Conservation (phyloP, 2,329 filamentous ascomycete species). For the Hortaea werneckii region DNA sequence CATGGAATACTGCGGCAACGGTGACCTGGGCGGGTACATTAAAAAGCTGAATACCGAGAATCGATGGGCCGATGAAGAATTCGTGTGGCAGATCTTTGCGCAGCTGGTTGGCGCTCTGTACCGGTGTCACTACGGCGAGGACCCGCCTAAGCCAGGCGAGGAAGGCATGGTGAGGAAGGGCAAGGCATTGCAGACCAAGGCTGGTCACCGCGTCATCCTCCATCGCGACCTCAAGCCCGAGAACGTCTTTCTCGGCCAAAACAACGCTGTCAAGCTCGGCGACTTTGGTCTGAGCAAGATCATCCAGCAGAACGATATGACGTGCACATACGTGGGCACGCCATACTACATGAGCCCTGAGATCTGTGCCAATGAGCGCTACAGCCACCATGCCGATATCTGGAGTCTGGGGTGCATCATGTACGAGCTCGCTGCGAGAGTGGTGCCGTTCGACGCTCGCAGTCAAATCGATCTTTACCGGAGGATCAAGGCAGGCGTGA, state of each 20-base stretch:
- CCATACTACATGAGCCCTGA: conserved; percentile 99
- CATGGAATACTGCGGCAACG: conserved; percentile 99
- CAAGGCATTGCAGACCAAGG: conserved; percentile 21
- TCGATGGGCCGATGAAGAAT: conserved; percentile 82
- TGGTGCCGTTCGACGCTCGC: conserved; percentile 93
- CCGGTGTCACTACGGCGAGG: conserved; percentile 87
- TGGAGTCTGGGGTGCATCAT: conserved; percentile 98
- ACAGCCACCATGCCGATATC: conserved; percentile 92
- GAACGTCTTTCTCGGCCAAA: conserved; percentile 45
- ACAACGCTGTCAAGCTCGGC: conserved; percentile 94
- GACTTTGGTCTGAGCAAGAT: conserved; percentile 97
- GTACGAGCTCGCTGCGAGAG: conserved; percentile 86
- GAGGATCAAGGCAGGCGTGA: conserved; percentile 86
- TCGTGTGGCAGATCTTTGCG: conserved; percentile 93
- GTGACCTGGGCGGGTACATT: conserved; percentile 85
- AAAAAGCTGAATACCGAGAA: conserved; percentile 69
- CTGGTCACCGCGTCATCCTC: conserved; percentile 21
- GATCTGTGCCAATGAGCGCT: conserved; percentile 88
- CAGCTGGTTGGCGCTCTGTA: conserved; percentile 88
- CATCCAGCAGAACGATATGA: conserved; percentile 93
- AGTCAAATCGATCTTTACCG: conserved; percentile 89
- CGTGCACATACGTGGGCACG: conserved; percentile 94
- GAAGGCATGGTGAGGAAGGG: conserved; percentile 18
- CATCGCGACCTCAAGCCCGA: conserved; percentile 27
- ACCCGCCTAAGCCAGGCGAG: conserved; percentile 53